Percentiles rank a stretch among this genome's conserved stretches.
These are phyloP conservation scores for Lipomyces yamadae DNA, from an alignment of 805 yeast genomes.

Conservation along the genomic window DNA sequence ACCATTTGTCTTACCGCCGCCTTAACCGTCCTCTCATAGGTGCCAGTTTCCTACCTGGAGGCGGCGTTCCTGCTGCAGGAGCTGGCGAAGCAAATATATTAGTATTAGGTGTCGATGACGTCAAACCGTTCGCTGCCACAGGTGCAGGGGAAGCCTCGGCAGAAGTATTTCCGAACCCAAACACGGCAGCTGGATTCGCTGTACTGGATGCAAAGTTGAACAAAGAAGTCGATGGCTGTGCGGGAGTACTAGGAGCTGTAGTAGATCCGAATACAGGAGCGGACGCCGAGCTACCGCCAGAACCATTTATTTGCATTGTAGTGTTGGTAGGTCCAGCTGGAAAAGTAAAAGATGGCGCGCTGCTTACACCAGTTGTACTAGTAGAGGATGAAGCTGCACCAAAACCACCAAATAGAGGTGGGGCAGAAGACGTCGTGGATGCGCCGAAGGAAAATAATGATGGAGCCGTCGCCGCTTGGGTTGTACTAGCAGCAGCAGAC, in stretches of 20 bases:
- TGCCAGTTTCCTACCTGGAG: slow-evolving; percentile 32
- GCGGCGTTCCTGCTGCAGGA: slow-evolving; percentile 17
- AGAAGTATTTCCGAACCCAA: slow-evolving; percentile 31
- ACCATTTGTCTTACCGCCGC: neutral
- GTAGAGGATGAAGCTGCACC: neutral
- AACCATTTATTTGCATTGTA: slow-evolving; percentile 3
- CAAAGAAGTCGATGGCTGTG: slow-evolving; percentile 10
- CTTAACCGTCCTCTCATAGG: slow-evolving; percentile 32
- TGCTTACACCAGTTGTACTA: neutral
- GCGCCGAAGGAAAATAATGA: slow-evolving; percentile 19
- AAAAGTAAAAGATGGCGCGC: neutral
- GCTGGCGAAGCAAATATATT: slow-evolving; percentile 34
- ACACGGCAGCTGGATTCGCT: slow-evolving; percentile 30
- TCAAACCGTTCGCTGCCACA: neutral
- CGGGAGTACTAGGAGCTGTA: slow-evolving; percentile 4
- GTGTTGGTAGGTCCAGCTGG: neutral
- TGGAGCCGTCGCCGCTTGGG: slow-evolving; percentile 8
- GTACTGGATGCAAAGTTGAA: slow-evolving; percentile 16
- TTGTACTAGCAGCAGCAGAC: slow-evolving; percentile 12
- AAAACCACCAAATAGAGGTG: slow-evolving; percentile 14
- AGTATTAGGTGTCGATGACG: slow-evolving; percentile 11
- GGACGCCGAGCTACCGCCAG: slow-evolving; percentile 6
- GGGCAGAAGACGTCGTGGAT: slow-evolving; percentile 12
- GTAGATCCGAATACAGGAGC: slow-evolving; percentile 17
- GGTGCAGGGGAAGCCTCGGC: neutral